Conservation (phyloP, 371 early-diverging fungal species). For the Caulochytrium protostelioides region DNA sequence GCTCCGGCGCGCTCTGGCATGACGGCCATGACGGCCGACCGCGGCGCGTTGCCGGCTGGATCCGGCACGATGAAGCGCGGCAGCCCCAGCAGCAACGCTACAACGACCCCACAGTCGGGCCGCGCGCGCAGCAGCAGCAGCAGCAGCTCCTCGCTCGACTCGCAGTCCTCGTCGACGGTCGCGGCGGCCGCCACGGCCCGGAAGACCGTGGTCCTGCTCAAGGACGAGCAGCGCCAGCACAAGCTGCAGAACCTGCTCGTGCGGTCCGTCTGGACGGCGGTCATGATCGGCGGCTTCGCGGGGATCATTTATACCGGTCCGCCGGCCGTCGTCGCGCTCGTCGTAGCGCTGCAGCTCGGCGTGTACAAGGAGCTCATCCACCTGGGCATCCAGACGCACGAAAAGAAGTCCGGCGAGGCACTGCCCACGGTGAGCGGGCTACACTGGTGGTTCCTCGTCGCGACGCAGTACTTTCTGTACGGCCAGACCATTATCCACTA, state of each 20-base stretch:
- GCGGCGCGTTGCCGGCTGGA: no score
- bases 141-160: no score
- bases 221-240: conserved; percentile 9
- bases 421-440: conserved; percentile 79
- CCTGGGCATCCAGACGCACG: conserved; percentile 55
- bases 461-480: conserved; percentile 76
- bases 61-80: no score
- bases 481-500: conserved; percentile 77
- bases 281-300: conserved; percentile 72
- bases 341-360: conserved; percentile 50
- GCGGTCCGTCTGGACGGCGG: conserved; percentile 58
- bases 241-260: conserved; percentile 32
- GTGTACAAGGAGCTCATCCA: conserved; percentile 80
- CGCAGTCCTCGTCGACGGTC: no score
- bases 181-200: no score
- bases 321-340: conserved; percentile 52
- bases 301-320: conserved; percentile 51
- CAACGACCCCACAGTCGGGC: no score
- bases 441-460: conserved; percentile 66
- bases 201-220: conserved; percentile 8
- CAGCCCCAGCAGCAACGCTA: no score
- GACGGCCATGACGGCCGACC: no score
- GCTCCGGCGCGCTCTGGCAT: no score
- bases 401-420: conserved; percentile 48
- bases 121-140: no score